These are phyloP conservation scores for Phoenix roebelenii DNA, from an alignment of 176 grass and related monocot species.

Conservation along the genomic window DNA sequence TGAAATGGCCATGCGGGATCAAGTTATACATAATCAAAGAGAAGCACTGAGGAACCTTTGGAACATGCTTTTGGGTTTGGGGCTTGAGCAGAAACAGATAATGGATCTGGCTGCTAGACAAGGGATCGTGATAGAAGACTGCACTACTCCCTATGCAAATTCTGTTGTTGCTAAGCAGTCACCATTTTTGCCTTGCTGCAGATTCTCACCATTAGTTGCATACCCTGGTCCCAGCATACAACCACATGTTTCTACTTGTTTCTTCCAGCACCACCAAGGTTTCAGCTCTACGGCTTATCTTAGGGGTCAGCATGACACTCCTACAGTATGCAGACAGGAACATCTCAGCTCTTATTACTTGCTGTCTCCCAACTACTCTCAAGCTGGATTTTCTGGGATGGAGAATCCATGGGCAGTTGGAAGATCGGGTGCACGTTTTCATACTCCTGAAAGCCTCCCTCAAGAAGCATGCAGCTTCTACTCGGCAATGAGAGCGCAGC, in stretches of 20 bases:
- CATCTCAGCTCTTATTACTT: constrained; percentile 66
- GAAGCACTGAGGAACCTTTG: constrained; percentile 70
- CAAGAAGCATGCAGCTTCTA: constrained; percentile 23
- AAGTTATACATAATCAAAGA: constrained; percentile 97
- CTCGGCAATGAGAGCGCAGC: constrained; percentile 1
- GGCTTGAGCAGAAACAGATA: constrained; percentile 88
- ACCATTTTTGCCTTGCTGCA: constrained; percentile 22
- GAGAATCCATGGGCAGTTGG: constrained; percentile 32
- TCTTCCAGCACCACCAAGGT: constrained; percentile 74
- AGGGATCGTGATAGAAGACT: constrained; percentile 78
- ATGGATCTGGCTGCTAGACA: constrained; percentile 70
- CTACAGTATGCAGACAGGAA: constrained; percentile 52
- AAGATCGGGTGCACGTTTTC: constrained; percentile 28
- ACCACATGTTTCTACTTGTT: constrained; percentile 35
- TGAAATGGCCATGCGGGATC: constrained; percentile 98
- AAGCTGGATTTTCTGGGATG: constrained; percentile 14
- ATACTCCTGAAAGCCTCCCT: constrained; percentile 28
- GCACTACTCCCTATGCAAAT: constrained; percentile 39
- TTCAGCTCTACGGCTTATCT: constrained; percentile 54
- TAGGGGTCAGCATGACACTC: constrained; percentile 35
- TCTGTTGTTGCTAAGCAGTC: constrained; percentile 20
- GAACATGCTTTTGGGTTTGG: constrained; percentile 80
- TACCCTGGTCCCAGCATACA: constrained; percentile 31
- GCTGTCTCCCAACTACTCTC: constrained; percentile 35
- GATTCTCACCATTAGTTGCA: constrained; percentile 32